A percentile compares a stretch with the other conserved stretches of the same genome.
Evolutionary conservation across 129 eudicot genomes (phyloP).

Genomic region (Tanacetum coccineum): DNA sequence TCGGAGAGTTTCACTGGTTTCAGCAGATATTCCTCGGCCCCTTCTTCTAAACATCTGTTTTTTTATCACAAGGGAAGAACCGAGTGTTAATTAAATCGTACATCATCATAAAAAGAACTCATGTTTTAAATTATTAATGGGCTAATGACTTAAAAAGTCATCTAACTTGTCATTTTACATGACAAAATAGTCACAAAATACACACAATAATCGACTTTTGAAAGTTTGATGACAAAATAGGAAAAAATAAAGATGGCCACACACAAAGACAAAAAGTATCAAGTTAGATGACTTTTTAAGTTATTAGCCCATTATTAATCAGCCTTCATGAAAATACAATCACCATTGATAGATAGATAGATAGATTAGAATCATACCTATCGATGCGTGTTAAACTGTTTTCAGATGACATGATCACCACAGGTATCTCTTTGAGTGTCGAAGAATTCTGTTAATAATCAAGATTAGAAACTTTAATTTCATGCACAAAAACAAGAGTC

Average conservation of each 20-base stretch:
- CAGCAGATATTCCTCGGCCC: constrained; percentile 72
- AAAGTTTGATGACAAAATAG: too few species aligned
- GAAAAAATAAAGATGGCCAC: too few species aligned
- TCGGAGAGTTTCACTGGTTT: constrained; percentile 92
- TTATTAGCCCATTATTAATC: too few species aligned
- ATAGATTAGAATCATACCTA: constrained; percentile 41
- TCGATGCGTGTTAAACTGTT: constrained; percentile 69
- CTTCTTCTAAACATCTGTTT: constrained; percentile 78
- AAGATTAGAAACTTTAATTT: constrained; percentile 1
- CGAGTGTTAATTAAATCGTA: background rate
- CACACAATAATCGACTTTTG: too few species aligned
- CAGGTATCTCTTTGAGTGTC: constrained; percentile 63
- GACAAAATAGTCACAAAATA: too few species aligned
- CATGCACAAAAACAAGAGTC: background rate
- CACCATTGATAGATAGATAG: background rate
- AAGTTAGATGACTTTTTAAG: too few species aligned
- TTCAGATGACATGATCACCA: constrained; percentile 95
- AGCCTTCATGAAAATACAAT: background rate
- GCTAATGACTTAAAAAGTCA: too few species aligned
- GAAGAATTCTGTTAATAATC: constrained; percentile 59
- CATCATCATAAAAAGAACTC: background rate
- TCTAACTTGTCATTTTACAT: too few species aligned
- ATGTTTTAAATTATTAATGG: background rate
- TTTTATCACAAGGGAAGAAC: too few species aligned
- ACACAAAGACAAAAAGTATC: too few species aligned